Percentiles rank a stretch among this genome's conserved stretches.
These are phyloP conservation scores for Aristolochia californica DNA, from an alignment of 164 flowering plant genomes.

Conservation along the genomic window DNA sequence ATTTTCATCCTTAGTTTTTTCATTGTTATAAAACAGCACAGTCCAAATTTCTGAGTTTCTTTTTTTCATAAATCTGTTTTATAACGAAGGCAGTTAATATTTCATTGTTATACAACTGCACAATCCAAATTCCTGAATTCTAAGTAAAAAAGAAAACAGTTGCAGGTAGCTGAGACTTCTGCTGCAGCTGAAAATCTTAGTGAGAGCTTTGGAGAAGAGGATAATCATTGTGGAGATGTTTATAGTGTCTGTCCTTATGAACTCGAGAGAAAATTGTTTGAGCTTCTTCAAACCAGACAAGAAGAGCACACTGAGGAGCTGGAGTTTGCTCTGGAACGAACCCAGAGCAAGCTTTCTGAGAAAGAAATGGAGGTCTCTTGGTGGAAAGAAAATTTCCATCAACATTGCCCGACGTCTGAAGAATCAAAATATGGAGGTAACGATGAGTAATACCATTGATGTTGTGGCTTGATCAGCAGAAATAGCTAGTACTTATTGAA, in stretches of 20 bases:
- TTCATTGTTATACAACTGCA: too few relatives aligned
- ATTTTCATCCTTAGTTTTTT: too few relatives aligned
- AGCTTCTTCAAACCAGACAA: slow-evolving; percentile 46
- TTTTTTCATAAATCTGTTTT: too few relatives aligned
- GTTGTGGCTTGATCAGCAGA: too few relatives aligned
- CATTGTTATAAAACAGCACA: too few relatives aligned
- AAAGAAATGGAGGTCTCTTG: slow-evolving; percentile 56
- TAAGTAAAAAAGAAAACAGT: neutral
- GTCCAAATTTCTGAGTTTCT: too few relatives aligned
- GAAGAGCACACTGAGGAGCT: slow-evolving; percentile 57
- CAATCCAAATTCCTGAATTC: too few relatives aligned
- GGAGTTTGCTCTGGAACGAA: slow-evolving; percentile 40
- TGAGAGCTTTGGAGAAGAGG: slow-evolving; percentile 20
- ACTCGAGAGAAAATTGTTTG: slow-evolving; percentile 58
- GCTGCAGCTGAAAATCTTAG: slow-evolving; percentile 13
- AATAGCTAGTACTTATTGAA: too few relatives aligned
- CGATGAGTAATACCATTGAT: too few relatives aligned
- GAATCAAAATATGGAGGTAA: too few relatives aligned
- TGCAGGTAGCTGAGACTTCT: slow-evolving; percentile 22
- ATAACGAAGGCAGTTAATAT: too few relatives aligned
- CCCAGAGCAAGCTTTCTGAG: slow-evolving; percentile 31
- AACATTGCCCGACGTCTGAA: too few relatives aligned
- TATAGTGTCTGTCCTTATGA: slow-evolving; percentile 47
- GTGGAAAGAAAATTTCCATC: slow-evolving; percentile 45
- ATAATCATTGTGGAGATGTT: neutral